phyloP scores from a whole-genome alignment of 495 filamentous ascomycete species.

The Stereocaulon alpinum region DNA sequence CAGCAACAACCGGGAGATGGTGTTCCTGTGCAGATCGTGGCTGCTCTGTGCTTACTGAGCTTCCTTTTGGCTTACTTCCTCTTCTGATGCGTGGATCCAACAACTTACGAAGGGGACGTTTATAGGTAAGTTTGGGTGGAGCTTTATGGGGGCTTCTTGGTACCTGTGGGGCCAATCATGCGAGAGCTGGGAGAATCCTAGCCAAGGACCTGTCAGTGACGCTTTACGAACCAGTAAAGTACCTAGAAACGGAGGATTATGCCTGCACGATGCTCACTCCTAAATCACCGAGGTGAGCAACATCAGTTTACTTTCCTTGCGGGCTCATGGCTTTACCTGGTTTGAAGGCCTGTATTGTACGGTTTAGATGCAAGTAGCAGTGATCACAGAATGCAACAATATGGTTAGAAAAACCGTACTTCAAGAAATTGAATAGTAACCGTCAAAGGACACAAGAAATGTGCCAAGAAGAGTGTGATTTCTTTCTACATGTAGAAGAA shows the following conservation, averaged over 20 bases:
- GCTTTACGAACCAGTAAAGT: not conserved
- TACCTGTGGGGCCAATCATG: too few relatives aligned
- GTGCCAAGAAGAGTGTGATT: too few relatives aligned
- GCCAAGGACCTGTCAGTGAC: not conserved
- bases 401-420: not conserved
- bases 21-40: constrained; percentile 78
- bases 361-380: not conserved
- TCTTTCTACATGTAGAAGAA: not conserved
- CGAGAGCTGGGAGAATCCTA: not conserved
- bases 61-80: constrained; percentile 93
- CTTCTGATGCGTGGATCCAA: constrained; percentile 48
- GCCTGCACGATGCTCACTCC: not conserved
- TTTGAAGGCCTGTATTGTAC: not conserved
- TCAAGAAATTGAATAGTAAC: too few relatives aligned
- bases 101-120: not conserved
- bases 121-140: not conserved
- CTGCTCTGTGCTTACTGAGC: constrained; percentile 71
- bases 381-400: not conserved
- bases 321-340: not conserved
- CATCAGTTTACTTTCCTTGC: not conserved
- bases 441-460: too few relatives aligned
- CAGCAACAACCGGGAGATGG: constrained; percentile 55
- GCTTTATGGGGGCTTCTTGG: not conserved
- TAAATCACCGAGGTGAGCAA: not conserved
- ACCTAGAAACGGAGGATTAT: not conserved